Evolutionary conservation across 2,329 filamentous ascomycete species (phyloP).

Genomic region (Colletotrichum liriopes): DNA sequence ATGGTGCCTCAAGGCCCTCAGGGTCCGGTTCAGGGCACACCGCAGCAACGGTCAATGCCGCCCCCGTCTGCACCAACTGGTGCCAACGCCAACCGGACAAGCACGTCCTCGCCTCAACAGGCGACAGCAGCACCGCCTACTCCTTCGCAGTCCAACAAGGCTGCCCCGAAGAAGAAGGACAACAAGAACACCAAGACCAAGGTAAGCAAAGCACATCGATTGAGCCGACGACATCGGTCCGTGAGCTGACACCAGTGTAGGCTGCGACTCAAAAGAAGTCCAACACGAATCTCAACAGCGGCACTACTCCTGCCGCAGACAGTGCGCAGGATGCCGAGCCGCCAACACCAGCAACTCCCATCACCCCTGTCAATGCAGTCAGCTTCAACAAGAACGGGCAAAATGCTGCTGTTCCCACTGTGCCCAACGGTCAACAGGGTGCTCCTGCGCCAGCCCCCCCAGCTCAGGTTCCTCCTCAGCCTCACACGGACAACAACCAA

Average conservation of each 20-base stretch:
- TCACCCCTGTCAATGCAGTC: slow-evolving; percentile 70
- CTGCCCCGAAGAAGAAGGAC: slow-evolving; percentile 85
- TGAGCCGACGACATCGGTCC: not conserved
- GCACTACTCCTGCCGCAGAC: slow-evolving; percentile 72
- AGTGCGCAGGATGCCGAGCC: slow-evolving; percentile 70
- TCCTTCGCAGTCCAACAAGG: slow-evolving; percentile 80
- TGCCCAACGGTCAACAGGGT: slow-evolving; percentile 61
- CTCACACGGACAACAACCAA: slow-evolving; percentile 65
- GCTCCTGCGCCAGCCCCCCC: slow-evolving; percentile 60
- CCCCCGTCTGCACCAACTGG: slow-evolving; percentile 74
- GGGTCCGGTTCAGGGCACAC: slow-evolving; percentile 74
- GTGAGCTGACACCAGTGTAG: slow-evolving; percentile 50
- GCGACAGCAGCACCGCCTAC: slow-evolving; percentile 81
- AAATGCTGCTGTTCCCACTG: slow-evolving; percentile 55
- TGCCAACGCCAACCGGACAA: slow-evolving; percentile 67
- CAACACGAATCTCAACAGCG: slow-evolving; percentile 68
- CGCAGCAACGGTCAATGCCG: slow-evolving; percentile 81
- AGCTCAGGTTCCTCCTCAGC: slow-evolving; percentile 60
- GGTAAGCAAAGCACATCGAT: slow-evolving; percentile 67
- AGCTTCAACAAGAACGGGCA: slow-evolving; percentile 66
- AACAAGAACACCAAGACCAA: slow-evolving; percentile 76
- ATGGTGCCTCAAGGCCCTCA: slow-evolving; percentile 64
- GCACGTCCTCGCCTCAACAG: slow-evolving; percentile 74
- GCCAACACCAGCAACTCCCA: slow-evolving; percentile 75
- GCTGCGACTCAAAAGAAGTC: slow-evolving; percentile 75